These are phyloP conservation scores for Hemisphaericaspora subhashii DNA, from an alignment of 1,139 yeast genomes.

Conservation along the genomic window DNA sequence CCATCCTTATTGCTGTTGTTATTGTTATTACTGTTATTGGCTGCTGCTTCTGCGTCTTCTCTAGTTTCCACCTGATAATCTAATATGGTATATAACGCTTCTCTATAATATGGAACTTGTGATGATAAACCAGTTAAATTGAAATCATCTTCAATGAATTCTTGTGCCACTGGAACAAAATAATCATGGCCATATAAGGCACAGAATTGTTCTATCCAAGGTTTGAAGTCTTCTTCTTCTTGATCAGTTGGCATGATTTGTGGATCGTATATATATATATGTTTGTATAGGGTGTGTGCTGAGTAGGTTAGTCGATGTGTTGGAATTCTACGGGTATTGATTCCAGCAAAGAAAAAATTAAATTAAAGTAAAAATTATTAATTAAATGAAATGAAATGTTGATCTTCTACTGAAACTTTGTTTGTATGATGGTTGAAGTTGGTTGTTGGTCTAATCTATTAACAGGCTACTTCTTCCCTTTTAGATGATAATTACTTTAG, in stretches of 20 bases:
- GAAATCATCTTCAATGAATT: conserved; percentile 94
- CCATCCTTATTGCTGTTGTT: conserved; percentile 3
- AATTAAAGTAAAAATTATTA: too few relatives aligned
- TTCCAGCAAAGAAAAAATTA: too few relatives aligned
- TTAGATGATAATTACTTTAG: too few relatives aligned
- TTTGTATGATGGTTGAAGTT: too few relatives aligned
- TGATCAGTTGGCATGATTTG: conserved; percentile 42
- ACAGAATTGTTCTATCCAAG: conserved; percentile 92
- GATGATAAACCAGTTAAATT: conserved; percentile 85
- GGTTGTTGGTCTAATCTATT: too few relatives aligned
- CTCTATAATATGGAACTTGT: conserved; percentile 87
- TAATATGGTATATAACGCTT: conserved; percentile 85
- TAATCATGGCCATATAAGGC: conserved; percentile 88
- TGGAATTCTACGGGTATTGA: too few relatives aligned
- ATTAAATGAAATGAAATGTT: too few relatives aligned
- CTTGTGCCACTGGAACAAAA: conserved; percentile 89
- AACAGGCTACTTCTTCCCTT: too few relatives aligned
- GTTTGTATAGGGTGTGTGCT: neutral
- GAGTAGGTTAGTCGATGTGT: too few relatives aligned
- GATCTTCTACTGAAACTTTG: too few relatives aligned
- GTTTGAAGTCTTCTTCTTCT: conserved; percentile 66
- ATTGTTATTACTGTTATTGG: conserved; percentile 8
- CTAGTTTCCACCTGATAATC: conserved; percentile 80
- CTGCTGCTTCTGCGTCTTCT: conserved; percentile 32
- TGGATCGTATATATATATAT: too few relatives aligned